Evolutionary conservation across 768 basidiomycete genomes (phyloP), one percentile per base, ranked within the genome.

Genomic region (Tylopilus intermedius): DNA sequence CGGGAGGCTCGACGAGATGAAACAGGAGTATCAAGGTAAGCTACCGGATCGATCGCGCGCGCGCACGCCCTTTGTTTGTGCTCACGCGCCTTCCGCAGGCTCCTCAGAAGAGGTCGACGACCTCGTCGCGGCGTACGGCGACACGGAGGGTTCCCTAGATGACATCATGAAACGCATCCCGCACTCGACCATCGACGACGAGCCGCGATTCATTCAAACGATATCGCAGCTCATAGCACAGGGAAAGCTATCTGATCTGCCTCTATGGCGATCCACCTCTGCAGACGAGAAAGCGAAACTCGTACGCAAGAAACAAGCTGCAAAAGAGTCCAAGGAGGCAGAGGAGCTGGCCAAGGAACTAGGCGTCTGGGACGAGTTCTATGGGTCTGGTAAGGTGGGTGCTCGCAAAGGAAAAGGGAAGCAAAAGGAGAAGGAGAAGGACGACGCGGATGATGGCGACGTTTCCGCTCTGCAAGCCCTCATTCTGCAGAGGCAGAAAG

Each of bases 311-410:
- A 90, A 88, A 68, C 79, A 81, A 61, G 80, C 83, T 2, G 76
- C 83, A 56, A 86, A 84, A 66, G 93, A 94, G 67, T 90, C 90
- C 2, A 72, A 73, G 50, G 91, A 95, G 61, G 94, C 94, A 4
- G 94, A 91, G 68, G 75, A 79, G 18, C 71, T 86, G 39, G 94
- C 94, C 5, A 90, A 83, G 59, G 90, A 91, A 57, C 71, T 97
- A 14, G 94, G 93, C 2, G 88, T 96, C 9, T 94, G 92, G 91
- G 93, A 96, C 51, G 90, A 93, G 60, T 93, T 93, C 61, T 92
- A 89, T 63, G 90, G 88, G 5, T 82, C 76, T 56, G 90, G 88
- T 4, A 88, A 86, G 69, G 67, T 76, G 2, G 79, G 81, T 7
- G 73, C 80, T 33, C 76, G 81, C 57, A 82, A 80, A 68, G 70